Conservation (phyloP, 257 asterid genomes). For the Solanum lignicaule region DNA sequence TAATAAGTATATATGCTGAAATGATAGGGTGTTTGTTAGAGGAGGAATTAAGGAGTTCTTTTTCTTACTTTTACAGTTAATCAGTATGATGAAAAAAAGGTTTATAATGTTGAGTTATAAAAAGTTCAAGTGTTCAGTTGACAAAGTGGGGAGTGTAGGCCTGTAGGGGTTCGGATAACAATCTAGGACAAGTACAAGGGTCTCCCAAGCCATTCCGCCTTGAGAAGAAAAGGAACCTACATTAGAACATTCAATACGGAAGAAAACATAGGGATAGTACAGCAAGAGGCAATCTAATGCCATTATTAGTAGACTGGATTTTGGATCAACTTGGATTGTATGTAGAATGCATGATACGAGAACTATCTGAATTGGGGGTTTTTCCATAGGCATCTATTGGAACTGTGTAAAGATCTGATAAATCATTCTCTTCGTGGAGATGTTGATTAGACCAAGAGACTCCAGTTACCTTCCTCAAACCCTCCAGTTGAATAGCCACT, state of each 20-base stretch:
- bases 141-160: no score
- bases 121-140: no score
- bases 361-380: neutral
- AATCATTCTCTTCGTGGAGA: neutral
- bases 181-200: no score
- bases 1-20: no score
- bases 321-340: neutral
- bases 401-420: neutral
- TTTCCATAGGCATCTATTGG: neutral
- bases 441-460: neutral
- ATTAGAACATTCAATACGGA: neutral
- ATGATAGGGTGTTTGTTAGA: no score
- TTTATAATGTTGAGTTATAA: no score
- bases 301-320: neutral
- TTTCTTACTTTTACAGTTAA: no score
- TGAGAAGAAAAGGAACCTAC: neutral
- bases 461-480: neutral
- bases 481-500: neutral
- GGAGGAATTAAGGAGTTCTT: no score
- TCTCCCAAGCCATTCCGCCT: no score
- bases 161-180: no score
- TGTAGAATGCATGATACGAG: neutral
- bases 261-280: neutral
- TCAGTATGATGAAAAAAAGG: no score
- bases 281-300: neutral